Conservation (phyloP, 192 early-diverging fungal species). For the Piromyces finnis region DNA sequence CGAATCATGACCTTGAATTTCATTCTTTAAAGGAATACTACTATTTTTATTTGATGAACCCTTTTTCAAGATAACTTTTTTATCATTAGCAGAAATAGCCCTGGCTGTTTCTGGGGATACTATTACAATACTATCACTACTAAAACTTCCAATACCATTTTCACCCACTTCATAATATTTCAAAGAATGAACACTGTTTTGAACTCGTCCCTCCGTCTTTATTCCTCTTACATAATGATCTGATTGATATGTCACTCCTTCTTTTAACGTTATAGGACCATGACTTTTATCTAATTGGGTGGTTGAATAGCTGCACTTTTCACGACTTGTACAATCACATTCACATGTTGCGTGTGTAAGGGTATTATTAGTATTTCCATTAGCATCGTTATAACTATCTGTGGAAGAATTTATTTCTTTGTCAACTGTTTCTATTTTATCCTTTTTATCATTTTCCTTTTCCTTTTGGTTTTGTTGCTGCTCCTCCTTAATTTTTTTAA, state of each 20-base stretch:
- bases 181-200: not conserved
- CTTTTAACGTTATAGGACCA: too few relatives aligned
- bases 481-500: not conserved
- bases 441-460: not conserved
- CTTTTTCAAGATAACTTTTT: not conserved
- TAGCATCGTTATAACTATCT: not conserved
- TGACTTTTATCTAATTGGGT: too few relatives aligned
- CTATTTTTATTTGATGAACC: not conserved
- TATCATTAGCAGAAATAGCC: not conserved
- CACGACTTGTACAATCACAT: too few relatives aligned
- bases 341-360: too few relatives aligned
- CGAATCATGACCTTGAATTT: not conserved
- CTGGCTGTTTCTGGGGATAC: not conserved
- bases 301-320: too few relatives aligned
- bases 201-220: too few relatives aligned
- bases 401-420: too few relatives aligned
- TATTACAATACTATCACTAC: not conserved
- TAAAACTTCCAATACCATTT: not conserved
- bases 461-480: not conserved
- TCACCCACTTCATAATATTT: not conserved
- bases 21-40: not conserved
- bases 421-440: not conserved
- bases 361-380: not conserved
- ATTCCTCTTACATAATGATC: too few relatives aligned
- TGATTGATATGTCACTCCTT: too few relatives aligned